Base-by-base conservation (phyloP, 805 yeast genomes). In the Candida oleophila region DNA sequence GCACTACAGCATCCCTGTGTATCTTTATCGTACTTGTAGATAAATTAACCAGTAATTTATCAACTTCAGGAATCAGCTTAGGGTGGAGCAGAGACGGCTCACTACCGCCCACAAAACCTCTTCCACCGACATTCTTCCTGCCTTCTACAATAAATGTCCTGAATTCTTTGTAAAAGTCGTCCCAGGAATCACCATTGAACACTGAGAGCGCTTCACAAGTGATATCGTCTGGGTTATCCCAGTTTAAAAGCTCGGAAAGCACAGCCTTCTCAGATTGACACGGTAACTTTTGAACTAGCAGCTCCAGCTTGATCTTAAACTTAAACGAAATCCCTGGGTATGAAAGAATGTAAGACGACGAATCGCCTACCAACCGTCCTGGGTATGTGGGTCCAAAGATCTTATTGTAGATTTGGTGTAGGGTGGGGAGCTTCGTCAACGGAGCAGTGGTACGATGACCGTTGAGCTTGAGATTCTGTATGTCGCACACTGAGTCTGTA, bases 331-430 rank as follows among this genome's bases (percentile, higher is more conserved):
- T 65, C 0, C 87, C 87, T 1, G 82, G 80, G 52, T 82, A 82
- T 19, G 80, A 73, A 21, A 82, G 62, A 9, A 71, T 60, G 53
- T 81, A 82, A 18, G 57, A 50, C 22, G 39, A 4, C 12, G 59
- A 55, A 16, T 53, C 39, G 2, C 48, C 51, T 1, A 46, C 45
- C 8, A 69, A 52, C 22, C 54, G 59, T 0, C 86, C 87, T 1
- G 84, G 82, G 49, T 76, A 80, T 0, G 87, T 81, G 1, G 86
- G 86, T 0, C 87, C 87, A 56, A 82, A 78, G 2, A 74, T 66
- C 55, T 73, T 76, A 54, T 81, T 80, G 59, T 82, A 82, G 2
- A 81, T 67, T 15, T 66, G 61, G 40, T 73, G 74, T 51, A 80
- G 65, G 1, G 65, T 56, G 4, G 59, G 61, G 54, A 45, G 25